These are phyloP conservation scores for Eutrema japonicum DNA, from an alignment of 345 rosid species.

Conservation along the genomic window DNA sequence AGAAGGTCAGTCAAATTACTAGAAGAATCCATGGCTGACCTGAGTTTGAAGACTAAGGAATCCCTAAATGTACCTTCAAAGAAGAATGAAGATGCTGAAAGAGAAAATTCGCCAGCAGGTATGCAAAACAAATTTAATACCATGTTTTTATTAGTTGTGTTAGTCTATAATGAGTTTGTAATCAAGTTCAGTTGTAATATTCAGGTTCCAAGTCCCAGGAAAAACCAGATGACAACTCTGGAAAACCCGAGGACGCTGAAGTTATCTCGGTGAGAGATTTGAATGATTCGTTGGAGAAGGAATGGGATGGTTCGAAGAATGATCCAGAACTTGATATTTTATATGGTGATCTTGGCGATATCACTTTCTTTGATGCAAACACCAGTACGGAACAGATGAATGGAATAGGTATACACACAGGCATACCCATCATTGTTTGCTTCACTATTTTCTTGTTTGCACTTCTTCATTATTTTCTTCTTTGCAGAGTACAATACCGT, in stretches of 20 bases:
- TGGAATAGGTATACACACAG: conserved; percentile 24
- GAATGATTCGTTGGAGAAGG: conserved; percentile 40
- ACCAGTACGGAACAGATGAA: conserved; percentile 20
- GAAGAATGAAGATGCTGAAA: conserved; percentile 26
- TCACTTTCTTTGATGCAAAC: conserved; percentile 39
- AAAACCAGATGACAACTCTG: conserved; percentile 28
- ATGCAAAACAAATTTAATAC: conserved; percentile 19
- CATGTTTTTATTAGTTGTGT: conserved; percentile 16
- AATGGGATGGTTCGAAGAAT: conserved; percentile 39
- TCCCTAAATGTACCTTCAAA: conserved; percentile 27
- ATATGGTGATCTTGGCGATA: conserved; percentile 45
- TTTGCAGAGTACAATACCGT: conserved; percentile 30
- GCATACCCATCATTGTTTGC: not conserved
- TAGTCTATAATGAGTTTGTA: conserved; percentile 11
- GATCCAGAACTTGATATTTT: conserved; percentile 37
- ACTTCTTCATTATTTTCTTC: conserved; percentile 12
- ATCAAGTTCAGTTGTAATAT: conserved; percentile 13
- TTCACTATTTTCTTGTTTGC: conserved; percentile 22
- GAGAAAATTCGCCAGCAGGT: conserved; percentile 19
- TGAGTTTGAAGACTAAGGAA: conserved; percentile 57
- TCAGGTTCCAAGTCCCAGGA: conserved; percentile 40
- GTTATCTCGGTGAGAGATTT: conserved; percentile 38
- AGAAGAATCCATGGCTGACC: conserved; percentile 60
- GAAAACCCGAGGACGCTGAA: conserved; percentile 31
- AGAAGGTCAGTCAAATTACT: conserved; percentile 73